A percentile compares a stretch with the other conserved stretches of the same genome.
phyloP scores from a whole-genome alignment of 139 green algal genomes.

The Volvox reticuliferus region DNA sequence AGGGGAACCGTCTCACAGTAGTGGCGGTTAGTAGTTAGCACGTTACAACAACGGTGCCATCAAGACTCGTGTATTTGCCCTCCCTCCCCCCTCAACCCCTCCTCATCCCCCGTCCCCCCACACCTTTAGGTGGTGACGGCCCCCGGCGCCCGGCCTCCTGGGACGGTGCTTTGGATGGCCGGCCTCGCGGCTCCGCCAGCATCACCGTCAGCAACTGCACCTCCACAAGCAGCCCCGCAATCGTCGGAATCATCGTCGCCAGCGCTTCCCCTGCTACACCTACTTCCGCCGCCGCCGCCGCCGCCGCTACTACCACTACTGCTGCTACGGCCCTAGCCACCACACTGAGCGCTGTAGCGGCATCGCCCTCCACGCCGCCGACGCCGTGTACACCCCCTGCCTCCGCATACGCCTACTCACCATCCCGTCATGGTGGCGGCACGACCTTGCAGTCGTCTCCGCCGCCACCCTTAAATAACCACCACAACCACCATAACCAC shows the following conservation, averaged over 20 bases:
- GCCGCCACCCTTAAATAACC: no score
- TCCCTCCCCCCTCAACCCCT: neutral
- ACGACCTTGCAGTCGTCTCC: no score
- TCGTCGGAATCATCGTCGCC: neutral
- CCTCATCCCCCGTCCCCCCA: neutral
- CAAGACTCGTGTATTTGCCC: neutral
- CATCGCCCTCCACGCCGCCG: neutral
- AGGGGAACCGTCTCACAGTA: no score
- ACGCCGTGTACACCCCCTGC: no score
- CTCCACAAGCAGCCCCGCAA: neutral
- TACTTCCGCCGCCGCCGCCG: neutral
- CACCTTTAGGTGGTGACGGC: neutral
- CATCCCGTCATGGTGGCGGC: neutral
- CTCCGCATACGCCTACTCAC: neutral
- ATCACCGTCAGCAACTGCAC: constrained; percentile 9
- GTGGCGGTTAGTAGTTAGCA: no score
- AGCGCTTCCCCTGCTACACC: neutral
- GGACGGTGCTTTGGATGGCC: neutral
- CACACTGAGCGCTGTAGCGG: neutral
- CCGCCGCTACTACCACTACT: neutral
- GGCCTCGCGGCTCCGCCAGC: neutral
- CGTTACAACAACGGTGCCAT: no score
- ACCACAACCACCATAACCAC: neutral
- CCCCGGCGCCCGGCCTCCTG: neutral
- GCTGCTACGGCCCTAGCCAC: neutral